Percentiles rank a stretch among this genome's conserved stretches.
Conservation (phyloP, 768 basidiomycete genomes). For the Boletus rufocinnamomeus region DNA sequence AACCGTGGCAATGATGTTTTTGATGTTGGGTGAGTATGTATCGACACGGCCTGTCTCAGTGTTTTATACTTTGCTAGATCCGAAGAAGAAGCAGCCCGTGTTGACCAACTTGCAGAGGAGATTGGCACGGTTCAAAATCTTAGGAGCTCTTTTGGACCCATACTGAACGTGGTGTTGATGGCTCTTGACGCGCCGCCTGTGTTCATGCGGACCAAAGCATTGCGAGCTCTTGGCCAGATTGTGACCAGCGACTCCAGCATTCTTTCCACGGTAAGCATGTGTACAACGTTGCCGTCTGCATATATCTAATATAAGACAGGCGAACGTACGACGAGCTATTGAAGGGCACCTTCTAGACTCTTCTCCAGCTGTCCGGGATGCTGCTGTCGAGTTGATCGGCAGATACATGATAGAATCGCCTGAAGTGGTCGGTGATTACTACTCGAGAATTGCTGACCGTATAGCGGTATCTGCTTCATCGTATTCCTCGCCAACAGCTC, state of each 20-base stretch:
- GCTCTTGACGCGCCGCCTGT: slow-evolving; percentile 86
- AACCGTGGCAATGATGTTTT: slow-evolving; percentile 73
- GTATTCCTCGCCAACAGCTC: background rate
- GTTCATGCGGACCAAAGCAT: slow-evolving; percentile 92
- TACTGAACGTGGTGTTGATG: slow-evolving; percentile 74
- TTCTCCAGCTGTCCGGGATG: slow-evolving; percentile 94
- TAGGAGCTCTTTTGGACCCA: slow-evolving; percentile 79
- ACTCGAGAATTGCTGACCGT: slow-evolving; percentile 82
- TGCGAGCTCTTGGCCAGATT: slow-evolving; percentile 86
- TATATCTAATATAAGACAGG: slow-evolving; percentile 39
- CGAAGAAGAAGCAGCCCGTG: slow-evolving; percentile 66
- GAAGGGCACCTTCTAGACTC: slow-evolving; percentile 89
- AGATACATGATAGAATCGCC: slow-evolving; percentile 93
- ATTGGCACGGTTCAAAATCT: slow-evolving; percentile 77
- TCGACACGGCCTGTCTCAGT: background rate
- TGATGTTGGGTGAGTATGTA: slow-evolving; percentile 64
- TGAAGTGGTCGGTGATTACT: slow-evolving; percentile 87
- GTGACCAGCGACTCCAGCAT: slow-evolving; percentile 87
- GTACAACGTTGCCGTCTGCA: background rate
- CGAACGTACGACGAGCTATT: slow-evolving; percentile 81
- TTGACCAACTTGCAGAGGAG: slow-evolving; percentile 72
- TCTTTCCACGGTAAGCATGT: slow-evolving; percentile 61
- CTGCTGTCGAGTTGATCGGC: slow-evolving; percentile 96
- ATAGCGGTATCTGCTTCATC: slow-evolving; percentile 67
- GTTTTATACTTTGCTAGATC: slow-evolving; percentile 44